phyloP scores from a whole-genome alignment of 2,329 filamentous ascomycete species.

The Alternaria alternata region DNA sequence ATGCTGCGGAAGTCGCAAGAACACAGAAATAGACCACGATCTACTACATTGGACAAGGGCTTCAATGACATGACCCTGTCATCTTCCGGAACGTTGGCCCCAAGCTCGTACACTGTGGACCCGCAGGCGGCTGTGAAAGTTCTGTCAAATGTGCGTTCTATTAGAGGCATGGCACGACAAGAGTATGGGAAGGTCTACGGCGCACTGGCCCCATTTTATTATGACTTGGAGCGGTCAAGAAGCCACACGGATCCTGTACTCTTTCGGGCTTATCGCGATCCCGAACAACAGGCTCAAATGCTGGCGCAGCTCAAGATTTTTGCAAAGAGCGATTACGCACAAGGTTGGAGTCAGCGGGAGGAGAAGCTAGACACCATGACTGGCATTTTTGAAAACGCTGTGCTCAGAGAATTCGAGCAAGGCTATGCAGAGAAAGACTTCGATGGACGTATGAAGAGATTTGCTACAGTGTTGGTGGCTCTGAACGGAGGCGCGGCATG shows the following conservation, averaged over 20 bases:
- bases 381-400: conserved; percentile 87
- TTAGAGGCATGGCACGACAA: conserved; percentile 83
- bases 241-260: conserved; percentile 82
- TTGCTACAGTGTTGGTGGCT: conserved; percentile 82
- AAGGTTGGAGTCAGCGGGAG: conserved; percentile 75
- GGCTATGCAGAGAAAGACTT: conserved; percentile 90
- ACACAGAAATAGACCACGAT: conserved; percentile 34
- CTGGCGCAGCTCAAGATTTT: conserved; percentile 82
- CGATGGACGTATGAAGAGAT: conserved; percentile 86
- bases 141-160: conserved; percentile 75
- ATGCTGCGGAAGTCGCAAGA: conserved; percentile 57
- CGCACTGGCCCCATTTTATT: conserved; percentile 88
- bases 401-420: conserved; percentile 89
- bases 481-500: conserved; percentile 82
- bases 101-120: conserved; percentile 54
- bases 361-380: conserved; percentile 78
- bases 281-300: conserved; percentile 90
- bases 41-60: conserved; percentile 66
- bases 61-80: conserved; percentile 78
- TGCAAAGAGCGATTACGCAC: conserved; percentile 78
- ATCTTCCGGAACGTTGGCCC: conserved; percentile 45
- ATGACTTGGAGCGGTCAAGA: conserved; percentile 75
- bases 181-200: conserved; percentile 92
- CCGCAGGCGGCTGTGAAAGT: conserved; percentile 72
- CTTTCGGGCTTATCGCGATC: conserved; percentile 86